phyloP scores from a whole-genome alignment of 345 rosid genomes.

The Microcos paniculata region DNA sequence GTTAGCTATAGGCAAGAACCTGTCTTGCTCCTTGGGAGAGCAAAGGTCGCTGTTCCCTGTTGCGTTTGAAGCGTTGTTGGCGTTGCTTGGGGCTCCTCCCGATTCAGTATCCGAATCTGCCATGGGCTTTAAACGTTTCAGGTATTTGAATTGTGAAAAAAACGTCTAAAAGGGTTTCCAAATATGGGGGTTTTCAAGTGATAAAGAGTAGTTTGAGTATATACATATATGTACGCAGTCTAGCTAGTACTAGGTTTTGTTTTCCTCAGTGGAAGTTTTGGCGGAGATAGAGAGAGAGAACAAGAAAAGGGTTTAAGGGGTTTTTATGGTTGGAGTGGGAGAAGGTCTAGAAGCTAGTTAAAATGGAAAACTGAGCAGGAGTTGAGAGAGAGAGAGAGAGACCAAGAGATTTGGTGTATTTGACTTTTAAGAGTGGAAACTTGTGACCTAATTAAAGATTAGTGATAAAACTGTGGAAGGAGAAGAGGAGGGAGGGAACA shows the following conservation, averaged over 20 bases:
- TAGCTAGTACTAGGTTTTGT: not conserved
- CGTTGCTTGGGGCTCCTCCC: slow-evolving; percentile 27
- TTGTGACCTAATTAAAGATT: not conserved
- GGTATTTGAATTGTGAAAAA: not conserved
- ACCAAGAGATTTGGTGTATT: not conserved
- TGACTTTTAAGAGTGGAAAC: not conserved
- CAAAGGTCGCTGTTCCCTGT: slow-evolving; percentile 30
- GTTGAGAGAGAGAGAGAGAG: not conserved
- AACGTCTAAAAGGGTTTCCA: not conserved
- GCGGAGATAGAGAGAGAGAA: not conserved
- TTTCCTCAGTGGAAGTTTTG: not conserved
- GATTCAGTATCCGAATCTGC: slow-evolving; percentile 64
- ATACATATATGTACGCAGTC: no score
- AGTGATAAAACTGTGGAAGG: not conserved
- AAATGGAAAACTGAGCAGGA: not conserved
- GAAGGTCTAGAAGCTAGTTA: not conserved
- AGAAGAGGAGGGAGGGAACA: not conserved
- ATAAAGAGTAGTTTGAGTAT: not conserved
- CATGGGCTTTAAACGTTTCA: slow-evolving; percentile 16
- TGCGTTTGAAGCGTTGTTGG: slow-evolving; percentile 9
- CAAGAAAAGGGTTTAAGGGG: not conserved
- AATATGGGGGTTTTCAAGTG: not conserved
- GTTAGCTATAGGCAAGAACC: slow-evolving; percentile 58
- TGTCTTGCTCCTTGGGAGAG: slow-evolving; percentile 42
- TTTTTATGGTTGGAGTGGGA: not conserved